Evolutionary conservation across 176 grass and related monocot genomes (phyloP).

Genomic region (Metroxylon sagu): DNA sequence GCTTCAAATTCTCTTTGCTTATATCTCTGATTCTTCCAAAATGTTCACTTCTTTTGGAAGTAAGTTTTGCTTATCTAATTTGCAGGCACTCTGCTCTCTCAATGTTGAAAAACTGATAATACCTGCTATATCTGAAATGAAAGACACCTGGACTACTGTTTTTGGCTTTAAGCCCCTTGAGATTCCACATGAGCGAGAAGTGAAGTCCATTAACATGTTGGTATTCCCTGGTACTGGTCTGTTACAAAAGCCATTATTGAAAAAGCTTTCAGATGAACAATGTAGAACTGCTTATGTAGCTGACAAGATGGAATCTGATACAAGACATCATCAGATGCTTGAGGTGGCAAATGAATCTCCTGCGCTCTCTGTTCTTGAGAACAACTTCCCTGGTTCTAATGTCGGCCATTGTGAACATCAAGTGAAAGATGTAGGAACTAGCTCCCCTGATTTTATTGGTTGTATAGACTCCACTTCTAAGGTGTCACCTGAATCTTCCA

Average conservation of each 20-base stretch:
- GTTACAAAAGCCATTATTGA: slow-evolving; percentile 57
- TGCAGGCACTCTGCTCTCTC: slow-evolving; percentile 58
- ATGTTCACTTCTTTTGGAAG: slow-evolving; percentile 28
- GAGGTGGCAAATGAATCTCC: slow-evolving; percentile 20
- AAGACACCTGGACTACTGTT: slow-evolving; percentile 73
- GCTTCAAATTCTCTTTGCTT: no score
- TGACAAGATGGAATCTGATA: slow-evolving; percentile 29
- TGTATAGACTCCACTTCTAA: slow-evolving; percentile 15
- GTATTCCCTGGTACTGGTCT: slow-evolving; percentile 74
- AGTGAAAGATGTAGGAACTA: slow-evolving; percentile 17
- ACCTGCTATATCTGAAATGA: slow-evolving; percentile 75
- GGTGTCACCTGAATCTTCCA: slow-evolving; percentile 6
- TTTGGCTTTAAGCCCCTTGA: slow-evolving; percentile 80
- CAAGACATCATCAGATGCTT: slow-evolving; percentile 11
- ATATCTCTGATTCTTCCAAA: slow-evolving; percentile 8
- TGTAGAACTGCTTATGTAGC: slow-evolving; percentile 32
- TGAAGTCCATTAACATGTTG: slow-evolving; percentile 57
- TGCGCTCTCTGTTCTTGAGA: slow-evolving; percentile 1
- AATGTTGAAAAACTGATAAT: slow-evolving; percentile 70
- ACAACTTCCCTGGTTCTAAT: slow-evolving; percentile 20
- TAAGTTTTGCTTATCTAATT: not conserved
- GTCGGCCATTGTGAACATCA: slow-evolving; percentile 6
- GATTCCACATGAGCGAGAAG: slow-evolving; percentile 42
- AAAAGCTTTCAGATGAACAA: slow-evolving; percentile 25
- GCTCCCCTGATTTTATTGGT: slow-evolving; percentile 13